Evolutionary conservation across 257 asterid genomes (phyloP).

Genomic region (Solanum chmielewskii): DNA sequence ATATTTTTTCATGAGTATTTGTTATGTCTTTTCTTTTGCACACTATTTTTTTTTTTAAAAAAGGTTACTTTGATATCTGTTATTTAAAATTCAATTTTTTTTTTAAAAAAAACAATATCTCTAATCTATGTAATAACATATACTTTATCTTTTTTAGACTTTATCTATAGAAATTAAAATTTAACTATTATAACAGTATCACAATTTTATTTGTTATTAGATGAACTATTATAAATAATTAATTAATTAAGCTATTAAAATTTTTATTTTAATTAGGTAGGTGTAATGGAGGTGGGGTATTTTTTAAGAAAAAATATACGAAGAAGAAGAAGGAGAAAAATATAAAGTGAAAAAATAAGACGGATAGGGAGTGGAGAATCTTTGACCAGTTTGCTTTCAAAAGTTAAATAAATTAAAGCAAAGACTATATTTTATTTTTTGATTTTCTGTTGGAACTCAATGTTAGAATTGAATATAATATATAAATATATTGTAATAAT

Average conservation of each 20-base stretch:
- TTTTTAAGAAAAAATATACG: not conserved
- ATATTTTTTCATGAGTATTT: too few relatives aligned
- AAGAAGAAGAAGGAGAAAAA: not conserved
- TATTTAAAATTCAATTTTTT: too few relatives aligned
- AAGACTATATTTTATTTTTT: not conserved
- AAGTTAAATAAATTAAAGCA: not conserved
- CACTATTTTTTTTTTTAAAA: fast-evolving
- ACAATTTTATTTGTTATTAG: not conserved
- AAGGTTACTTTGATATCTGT: too few relatives aligned
- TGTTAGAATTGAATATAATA: not conserved
- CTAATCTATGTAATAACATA: too few relatives aligned
- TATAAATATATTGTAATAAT: not conserved
- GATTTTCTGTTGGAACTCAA: not conserved
- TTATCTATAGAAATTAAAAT: not conserved
- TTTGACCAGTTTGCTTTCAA: not conserved
- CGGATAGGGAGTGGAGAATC: not conserved
- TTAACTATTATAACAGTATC: not conserved
- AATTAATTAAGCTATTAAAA: too few relatives aligned
- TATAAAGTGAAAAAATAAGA: not conserved
- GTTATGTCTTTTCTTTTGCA: not conserved
- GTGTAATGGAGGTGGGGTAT: not conserved
- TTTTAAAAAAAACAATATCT: too few relatives aligned
- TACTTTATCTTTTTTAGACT: not conserved
- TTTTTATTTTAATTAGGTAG: not conserved
- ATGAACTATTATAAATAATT: not conserved